These are phyloP conservation scores for Massarina eburnea DNA, from an alignment of 2,329 filamentous ascomycete species.

Conservation along the genomic window DNA sequence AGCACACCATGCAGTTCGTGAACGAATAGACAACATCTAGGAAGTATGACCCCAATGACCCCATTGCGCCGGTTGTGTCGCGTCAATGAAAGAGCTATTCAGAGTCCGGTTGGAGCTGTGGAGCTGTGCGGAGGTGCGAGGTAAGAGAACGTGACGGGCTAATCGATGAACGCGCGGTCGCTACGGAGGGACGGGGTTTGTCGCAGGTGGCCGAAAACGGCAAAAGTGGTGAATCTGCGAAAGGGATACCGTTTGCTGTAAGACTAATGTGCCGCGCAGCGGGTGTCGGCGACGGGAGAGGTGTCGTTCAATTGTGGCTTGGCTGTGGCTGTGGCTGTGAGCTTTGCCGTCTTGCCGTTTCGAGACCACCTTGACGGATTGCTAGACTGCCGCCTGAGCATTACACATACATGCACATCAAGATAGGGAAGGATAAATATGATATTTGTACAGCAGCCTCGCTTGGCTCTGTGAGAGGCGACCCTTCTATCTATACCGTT, in stretches of 20 bases:
- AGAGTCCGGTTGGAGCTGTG: too few species aligned
- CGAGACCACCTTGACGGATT: background rate
- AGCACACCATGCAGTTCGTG: constrained; percentile 94
- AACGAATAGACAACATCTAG: constrained; percentile 89
- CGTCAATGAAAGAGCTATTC: background rate
- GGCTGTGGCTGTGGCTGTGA: constrained; percentile 9
- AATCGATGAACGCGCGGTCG: background rate
- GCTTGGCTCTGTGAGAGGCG: too few species aligned
- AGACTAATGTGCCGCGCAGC: constrained; percentile 2
- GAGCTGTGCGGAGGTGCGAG: constrained; percentile 6
- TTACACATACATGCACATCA: too few species aligned
- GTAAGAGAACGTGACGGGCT: constrained; percentile 1
- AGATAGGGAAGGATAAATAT: too few species aligned
- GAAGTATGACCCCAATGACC: constrained; percentile 59
- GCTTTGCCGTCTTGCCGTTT: background rate
- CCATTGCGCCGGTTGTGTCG: constrained; percentile 22
- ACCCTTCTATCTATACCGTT: constrained; percentile 69
- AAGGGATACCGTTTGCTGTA: constrained; percentile 5
- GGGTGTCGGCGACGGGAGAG: constrained; percentile 8
- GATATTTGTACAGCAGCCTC: too few species aligned
- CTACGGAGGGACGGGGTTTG: background rate
- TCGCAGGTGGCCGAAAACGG: background rate
- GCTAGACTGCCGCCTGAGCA: too few species aligned
- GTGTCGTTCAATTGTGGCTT: constrained; percentile 10
- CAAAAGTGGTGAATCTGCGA: background rate